Base-by-base conservation (phyloP, 805 yeast species). In the Candida ipomoeae region DNA sequence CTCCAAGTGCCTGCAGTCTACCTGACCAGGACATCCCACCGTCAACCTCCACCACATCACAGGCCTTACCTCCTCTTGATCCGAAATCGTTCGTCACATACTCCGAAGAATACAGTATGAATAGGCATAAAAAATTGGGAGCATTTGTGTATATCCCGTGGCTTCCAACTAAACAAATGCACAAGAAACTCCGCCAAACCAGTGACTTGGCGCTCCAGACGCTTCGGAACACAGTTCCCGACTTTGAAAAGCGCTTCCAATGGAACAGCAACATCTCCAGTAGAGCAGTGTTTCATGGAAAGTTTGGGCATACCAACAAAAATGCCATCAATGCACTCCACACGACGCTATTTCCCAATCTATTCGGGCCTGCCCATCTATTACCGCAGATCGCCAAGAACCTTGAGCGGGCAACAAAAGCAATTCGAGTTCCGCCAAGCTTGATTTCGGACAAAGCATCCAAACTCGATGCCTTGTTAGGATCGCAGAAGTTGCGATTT, bases 21-120 rank as follows among this genome's bases (percentile, higher is more conserved):
- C 17, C 21, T 14, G 14, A 7, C 13, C 14, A 21, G 23, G 17
- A 21, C 13, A 15, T 8, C 10, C 13, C 31, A 13, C 21, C 6
- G 14, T 13, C 45, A 18, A 8, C 23, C 8, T n/a, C 31, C 5
- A 33, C 45, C 14, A 11, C 38, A 13, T 14, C 45, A 17, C 29
- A 39, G 13, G 6, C 7, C 7, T 21, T 39, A 32, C 37, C 37
- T 6, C 45, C 45, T 17, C 31, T 42, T 20, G 38, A 42, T 42
- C 31, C 38, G n/a, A 33, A 33, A 11, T 42, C 45, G 11, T 44
- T 51, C 44, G 39, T 48, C 5, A 44, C 48, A 18, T 53, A 53
- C 46, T 55, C 56, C 59, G 60, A 58, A 35, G 64, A 63, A 48
- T 62, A 59, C 52, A 44, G 56, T 48, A 54, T 56, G 58, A 50